Evolutionary conservation across 352 stramenopile genomes (phyloP), one percentile per base, ranked within the genome.

Genomic region (Elongisporangium undulatum): DNA sequence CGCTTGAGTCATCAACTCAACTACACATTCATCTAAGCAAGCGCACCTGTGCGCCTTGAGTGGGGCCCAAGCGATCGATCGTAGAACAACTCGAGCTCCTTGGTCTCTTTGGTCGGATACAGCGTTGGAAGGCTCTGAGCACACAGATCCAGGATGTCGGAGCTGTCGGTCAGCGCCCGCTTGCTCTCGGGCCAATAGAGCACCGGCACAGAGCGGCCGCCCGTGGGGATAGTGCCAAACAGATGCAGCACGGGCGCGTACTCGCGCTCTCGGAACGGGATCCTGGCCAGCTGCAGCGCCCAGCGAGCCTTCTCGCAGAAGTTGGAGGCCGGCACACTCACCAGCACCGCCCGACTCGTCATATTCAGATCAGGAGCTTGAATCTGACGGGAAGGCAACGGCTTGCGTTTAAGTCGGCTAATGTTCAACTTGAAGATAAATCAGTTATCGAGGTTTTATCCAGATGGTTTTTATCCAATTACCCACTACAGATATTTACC

Each of bases 271-370:
- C 52, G 41, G 49, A 85, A 85, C 23, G 67, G 39, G 17, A 86
- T 59, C 0, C 71, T 61, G 3, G 70, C 70, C 5, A 81, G 29
- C 22, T 74, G 69, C 23, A 89, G 53, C 20, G 74, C 74, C 79
- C 76, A 86, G 6, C 79, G 72, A 34, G 76, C 72, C 60, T 89
- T 89, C 62, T 86, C 78, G 17, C 74, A 74, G 55, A 75, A 89
- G 67, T 80, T 89, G 45, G 74, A 86, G 19, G 68, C 69, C 2
- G 75, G 74, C 26, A 38, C 26, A 38, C 6, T 38, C 26, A 38
- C 6, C 26, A 38, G 26, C n/a, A n/a, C n/a, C n/a, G n/a, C n/a
- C n/a, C n/a, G n/a, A n/a, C n/a, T n/a, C n/a, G n/a, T n/a, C n/a
- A n/a, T n/a, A n/a, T n/a, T n/a, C n/a, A n/a, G n/a, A n/a, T n/a